A percentile compares a stretch with the other conserved stretches of the same genome.
Evolutionary conservation across 495 filamentous ascomycete species (phyloP).

Genomic region (Xylaria venustula): DNA sequence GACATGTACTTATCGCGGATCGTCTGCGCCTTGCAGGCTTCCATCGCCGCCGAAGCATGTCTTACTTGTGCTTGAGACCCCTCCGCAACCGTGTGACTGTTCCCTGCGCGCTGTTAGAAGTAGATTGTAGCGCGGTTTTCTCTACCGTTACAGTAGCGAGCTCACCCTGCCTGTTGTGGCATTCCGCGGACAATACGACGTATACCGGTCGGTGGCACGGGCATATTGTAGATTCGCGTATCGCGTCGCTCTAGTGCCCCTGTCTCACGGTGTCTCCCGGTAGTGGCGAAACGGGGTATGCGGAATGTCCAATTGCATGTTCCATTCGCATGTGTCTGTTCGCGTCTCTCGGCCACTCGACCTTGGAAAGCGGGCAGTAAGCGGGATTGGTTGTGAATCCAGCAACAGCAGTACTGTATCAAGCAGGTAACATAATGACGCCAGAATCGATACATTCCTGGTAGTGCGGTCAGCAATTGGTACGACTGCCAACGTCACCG

Average conservation of each 20-base stretch:
- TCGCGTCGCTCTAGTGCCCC: neutral
- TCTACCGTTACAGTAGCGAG: neutral
- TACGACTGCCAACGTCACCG: neutral
- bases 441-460: neutral
- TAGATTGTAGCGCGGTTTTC: neutral
- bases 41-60: neutral
- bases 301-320: neutral
- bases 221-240: neutral
- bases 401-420: neutral
- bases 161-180: neutral
- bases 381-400: neutral
- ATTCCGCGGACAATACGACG: neutral
- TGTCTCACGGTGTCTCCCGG: slow-evolving; percentile 6
- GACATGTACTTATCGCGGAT: neutral
- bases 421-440: neutral
- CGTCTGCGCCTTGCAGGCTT: slow-evolving; percentile 6
- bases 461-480: neutral
- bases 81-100: neutral
- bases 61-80: neutral
- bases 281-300: slow-evolving; percentile 5
- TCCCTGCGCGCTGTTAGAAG: too few relatives aligned
- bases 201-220: slow-evolving; percentile 6
- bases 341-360: neutral
- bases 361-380: neutral
- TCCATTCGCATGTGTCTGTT: too few relatives aligned